Evolutionary conservation across 148 eudicot genomes (phyloP).

Genomic region (Spergularia marina): DNA sequence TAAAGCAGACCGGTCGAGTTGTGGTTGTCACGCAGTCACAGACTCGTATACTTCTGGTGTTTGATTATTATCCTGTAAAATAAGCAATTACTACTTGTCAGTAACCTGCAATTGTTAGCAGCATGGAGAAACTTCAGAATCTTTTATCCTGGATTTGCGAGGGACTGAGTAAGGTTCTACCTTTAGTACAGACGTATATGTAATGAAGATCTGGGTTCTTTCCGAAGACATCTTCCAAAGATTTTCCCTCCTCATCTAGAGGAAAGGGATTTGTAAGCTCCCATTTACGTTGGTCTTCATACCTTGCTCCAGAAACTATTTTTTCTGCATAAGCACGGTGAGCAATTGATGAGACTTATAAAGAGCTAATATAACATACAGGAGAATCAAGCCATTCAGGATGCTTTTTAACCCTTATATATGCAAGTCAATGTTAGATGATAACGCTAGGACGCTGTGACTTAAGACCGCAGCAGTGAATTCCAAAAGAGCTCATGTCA

Average conservation of each 20-base stretch:
- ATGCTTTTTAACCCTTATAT: neutral
- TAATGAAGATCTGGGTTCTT: constrained; percentile 66
- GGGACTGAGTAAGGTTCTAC: constrained; percentile 23
- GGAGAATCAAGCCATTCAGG: neutral
- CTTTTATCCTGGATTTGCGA: neutral
- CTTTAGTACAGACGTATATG: constrained; percentile 80
- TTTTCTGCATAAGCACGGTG: constrained; percentile 44
- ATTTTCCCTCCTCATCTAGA: constrained; percentile 45
- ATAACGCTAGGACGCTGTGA: neutral
- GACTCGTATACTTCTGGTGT: neutral
- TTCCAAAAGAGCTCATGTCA: neutral
- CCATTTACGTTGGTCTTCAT: constrained; percentile 37
- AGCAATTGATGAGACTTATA: neutral
- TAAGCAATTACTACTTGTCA: neutral
- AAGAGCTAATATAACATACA: neutral
- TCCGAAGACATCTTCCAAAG: constrained; percentile 45
- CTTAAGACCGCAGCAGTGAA: neutral
- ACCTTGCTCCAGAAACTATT: constrained; percentile 31
- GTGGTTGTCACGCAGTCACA: constrained; percentile 1
- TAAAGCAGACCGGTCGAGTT: neutral
- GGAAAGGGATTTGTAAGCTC: constrained; percentile 69
- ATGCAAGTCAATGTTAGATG: neutral
- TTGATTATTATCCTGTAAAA: neutral
- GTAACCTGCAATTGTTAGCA: neutral
- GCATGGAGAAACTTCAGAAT: neutral